These are phyloP conservation scores for Phaeosphaeriaceae sp. DNA, from an alignment of 2,329 filamentous ascomycete genomes.

Conservation along the genomic window DNA sequence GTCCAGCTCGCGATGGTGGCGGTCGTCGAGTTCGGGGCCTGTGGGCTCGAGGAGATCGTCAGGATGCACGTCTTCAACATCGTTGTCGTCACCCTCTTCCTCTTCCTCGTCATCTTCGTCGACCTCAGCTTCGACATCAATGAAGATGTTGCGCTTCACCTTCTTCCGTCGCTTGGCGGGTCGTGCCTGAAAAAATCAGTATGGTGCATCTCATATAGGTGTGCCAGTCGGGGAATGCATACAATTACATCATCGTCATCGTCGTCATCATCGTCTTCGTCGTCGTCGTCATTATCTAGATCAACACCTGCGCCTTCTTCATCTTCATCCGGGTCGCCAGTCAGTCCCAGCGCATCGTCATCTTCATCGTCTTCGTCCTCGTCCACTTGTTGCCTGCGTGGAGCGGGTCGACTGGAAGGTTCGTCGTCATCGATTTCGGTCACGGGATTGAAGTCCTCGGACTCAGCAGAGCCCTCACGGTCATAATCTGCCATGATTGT, in stretches of 20 bases:
- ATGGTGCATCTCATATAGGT: not conserved
- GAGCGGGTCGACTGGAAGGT: constrained; percentile 22
- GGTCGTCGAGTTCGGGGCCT: constrained; percentile 83
- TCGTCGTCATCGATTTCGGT: constrained; percentile 71
- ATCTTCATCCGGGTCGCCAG: constrained; percentile 54
- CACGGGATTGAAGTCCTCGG: constrained; percentile 84
- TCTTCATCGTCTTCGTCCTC: constrained; percentile 46
- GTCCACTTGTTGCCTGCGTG: constrained; percentile 38
- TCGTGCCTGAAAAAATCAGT: constrained; percentile 59
- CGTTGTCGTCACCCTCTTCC: constrained; percentile 79
- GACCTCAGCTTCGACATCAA: constrained; percentile 98
- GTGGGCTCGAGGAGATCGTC: constrained; percentile 83
- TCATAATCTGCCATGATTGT: constrained; percentile 40
- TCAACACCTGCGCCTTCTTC: constrained; percentile 59
- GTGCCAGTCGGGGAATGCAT: constrained; percentile 14
- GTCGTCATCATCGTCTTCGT: constrained; percentile 66
- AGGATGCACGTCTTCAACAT: constrained; percentile 87
- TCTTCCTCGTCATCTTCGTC: constrained; percentile 88
- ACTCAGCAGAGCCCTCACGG: constrained; percentile 36
- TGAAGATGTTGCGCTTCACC: constrained; percentile 80
- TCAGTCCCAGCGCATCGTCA: constrained; percentile 38
- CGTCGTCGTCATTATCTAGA: constrained; percentile 63
- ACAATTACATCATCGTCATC: constrained; percentile 60
- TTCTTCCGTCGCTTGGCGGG: constrained; percentile 80
- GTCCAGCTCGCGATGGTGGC: constrained; percentile 92